These are phyloP conservation scores for Delonix regia DNA, from an alignment of 306 rosid species.

Conservation along the genomic window DNA sequence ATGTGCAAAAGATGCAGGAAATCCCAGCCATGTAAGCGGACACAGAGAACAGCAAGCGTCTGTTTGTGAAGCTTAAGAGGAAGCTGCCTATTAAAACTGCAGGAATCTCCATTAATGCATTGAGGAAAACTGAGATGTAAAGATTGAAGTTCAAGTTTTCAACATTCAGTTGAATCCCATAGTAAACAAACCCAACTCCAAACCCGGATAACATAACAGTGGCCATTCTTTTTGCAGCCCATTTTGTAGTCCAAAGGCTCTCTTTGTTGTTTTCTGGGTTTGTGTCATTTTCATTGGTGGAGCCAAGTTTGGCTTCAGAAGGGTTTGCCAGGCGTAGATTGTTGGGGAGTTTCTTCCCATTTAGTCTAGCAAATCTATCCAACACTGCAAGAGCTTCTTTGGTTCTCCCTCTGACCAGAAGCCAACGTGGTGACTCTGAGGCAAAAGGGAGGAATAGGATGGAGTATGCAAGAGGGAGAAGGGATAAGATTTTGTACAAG, in stretches of 20 bases:
- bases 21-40: constrained; percentile 35
- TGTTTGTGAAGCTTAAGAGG: constrained; percentile 29
- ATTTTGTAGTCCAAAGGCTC: constrained; percentile 37
- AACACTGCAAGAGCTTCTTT: constrained; percentile 35
- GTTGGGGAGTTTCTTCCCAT: constrained; percentile 31
- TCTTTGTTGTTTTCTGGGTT: not conserved
- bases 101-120: constrained; percentile 37
- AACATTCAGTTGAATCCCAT: constrained; percentile 45
- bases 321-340: constrained; percentile 27
- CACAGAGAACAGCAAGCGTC: constrained; percentile 30
- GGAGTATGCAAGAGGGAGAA: constrained; percentile 31
- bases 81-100: constrained; percentile 33
- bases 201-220: constrained; percentile 38
- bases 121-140: constrained; percentile 29
- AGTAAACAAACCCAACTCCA: constrained; percentile 52
- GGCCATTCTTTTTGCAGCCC: constrained; percentile 41
- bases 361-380: constrained; percentile 36
- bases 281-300: not conserved
- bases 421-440: constrained; percentile 42
- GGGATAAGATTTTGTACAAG: constrained; percentile 35
- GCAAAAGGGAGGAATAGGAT: constrained; percentile 29
- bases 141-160: constrained; percentile 39
- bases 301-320: not conserved
- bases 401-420: constrained; percentile 33
- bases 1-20: constrained; percentile 26